phyloP scores from a whole-genome alignment of 2,329 filamentous ascomycete species.

The Paecilomyces niveus region DNA sequence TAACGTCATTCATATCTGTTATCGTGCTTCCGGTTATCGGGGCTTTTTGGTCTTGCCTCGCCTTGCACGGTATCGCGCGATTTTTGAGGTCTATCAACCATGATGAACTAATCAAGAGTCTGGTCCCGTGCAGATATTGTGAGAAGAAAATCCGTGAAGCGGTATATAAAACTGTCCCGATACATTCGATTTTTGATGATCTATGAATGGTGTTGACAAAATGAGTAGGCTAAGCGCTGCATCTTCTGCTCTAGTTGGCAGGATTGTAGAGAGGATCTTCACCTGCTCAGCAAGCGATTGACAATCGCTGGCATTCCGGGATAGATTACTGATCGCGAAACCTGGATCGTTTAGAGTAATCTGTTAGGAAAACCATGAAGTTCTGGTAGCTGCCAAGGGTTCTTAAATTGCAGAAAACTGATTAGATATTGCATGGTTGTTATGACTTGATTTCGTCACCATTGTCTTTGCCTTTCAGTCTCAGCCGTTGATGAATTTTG shows the following conservation, averaged over 20 bases:
- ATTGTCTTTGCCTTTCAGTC: not conserved
- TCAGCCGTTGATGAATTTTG: not conserved
- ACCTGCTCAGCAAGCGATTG: constrained; percentile 36
- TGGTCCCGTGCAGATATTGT: constrained; percentile 6
- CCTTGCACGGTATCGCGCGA: constrained; percentile 4
- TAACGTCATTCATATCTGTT: constrained; percentile 65
- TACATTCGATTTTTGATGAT: not conserved
- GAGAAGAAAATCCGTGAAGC: constrained; percentile 5
- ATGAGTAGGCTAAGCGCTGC: constrained; percentile 1
- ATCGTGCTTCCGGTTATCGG: constrained; percentile 62
- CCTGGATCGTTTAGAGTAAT: not conserved
- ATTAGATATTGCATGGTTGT: not conserved
- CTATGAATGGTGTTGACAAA: not conserved
- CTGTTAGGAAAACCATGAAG: not conserved
- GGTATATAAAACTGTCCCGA: not conserved
- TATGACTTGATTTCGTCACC: not conserved
- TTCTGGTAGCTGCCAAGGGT: not conserved
- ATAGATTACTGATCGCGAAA: not conserved
- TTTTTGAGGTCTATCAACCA: constrained; percentile 5
- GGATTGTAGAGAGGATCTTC: constrained; percentile 43
- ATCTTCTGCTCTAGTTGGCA: constrained; percentile 4
- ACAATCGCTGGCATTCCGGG: not conserved
- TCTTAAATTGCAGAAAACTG: too few species aligned
- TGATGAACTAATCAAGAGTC: constrained; percentile 7
- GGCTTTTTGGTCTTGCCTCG: constrained; percentile 3